Percentiles rank a stretch among this genome's conserved stretches.
phyloP scores from a whole-genome alignment of 371 early-diverging fungal genomes.

The Homolaphlyctis polyrhiza region DNA sequence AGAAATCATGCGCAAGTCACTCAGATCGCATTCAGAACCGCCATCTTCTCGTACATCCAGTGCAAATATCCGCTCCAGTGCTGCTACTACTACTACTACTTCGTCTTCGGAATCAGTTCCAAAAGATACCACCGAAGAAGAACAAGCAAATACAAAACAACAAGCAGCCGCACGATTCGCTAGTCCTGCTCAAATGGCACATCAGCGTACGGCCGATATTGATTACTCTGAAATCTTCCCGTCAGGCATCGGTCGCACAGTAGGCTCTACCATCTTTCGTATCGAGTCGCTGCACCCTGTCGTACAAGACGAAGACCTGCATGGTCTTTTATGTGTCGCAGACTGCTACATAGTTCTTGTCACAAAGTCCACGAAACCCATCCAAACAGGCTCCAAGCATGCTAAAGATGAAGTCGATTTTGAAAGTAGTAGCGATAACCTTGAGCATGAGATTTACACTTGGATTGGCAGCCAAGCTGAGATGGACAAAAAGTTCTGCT shows the following conservation, averaged over 20 bases:
- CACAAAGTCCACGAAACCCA: not conserved
- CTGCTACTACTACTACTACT: not conserved
- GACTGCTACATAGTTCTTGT: slow-evolving; percentile 38
- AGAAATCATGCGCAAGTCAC: not conserved
- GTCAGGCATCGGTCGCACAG: slow-evolving; percentile 6
- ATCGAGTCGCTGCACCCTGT: slow-evolving; percentile 35
- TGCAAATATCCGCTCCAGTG: not conserved
- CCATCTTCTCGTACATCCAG: too few relatives aligned
- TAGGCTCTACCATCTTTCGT: slow-evolving; percentile 26
- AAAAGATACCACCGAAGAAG: not conserved
- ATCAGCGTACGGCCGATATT: slow-evolving; percentile 13
- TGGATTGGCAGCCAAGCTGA: slow-evolving; percentile 44
- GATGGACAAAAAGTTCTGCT: slow-evolving; percentile 44
- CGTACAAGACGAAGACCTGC: not conserved
- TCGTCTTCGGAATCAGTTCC: not conserved
- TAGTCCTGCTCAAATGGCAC: slow-evolving; percentile 2
- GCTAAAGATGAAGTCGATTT: slow-evolving; percentile 10
- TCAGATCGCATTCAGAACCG: not conserved
- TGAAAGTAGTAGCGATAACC: slow-evolving; percentile 6
- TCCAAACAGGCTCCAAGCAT: not conserved
- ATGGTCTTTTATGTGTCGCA: slow-evolving; percentile 35
- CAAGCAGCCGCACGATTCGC: not conserved
- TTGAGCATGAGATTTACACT: slow-evolving; percentile 26
- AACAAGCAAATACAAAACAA: not conserved
- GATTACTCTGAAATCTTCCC: slow-evolving; percentile 33